These are phyloP conservation scores for Amanita jacksonii DNA, from an alignment of 768 basidiomycete genomes.

Conservation along the genomic window DNA sequence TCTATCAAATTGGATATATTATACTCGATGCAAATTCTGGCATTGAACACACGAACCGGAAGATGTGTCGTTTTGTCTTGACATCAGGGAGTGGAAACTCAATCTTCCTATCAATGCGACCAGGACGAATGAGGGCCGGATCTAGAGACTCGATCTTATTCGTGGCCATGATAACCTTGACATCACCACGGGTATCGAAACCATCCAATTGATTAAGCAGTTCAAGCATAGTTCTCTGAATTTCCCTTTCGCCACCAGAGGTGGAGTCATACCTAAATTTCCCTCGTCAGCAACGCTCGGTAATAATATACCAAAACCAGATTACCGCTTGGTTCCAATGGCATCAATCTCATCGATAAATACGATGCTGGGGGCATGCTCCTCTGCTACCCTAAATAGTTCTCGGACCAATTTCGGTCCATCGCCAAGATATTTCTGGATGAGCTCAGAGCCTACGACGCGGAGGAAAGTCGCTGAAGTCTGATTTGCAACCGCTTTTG, in stretches of 20 bases:
- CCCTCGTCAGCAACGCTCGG: constrained; percentile 5
- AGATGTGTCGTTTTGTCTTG: constrained; percentile 99
- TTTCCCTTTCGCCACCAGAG: constrained; percentile 97
- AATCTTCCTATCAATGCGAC: constrained; percentile 98
- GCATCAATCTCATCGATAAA: constrained; percentile 99
- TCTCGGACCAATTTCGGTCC: constrained; percentile 98
- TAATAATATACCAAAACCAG: constrained; percentile 4
- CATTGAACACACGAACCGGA: constrained; percentile 45
- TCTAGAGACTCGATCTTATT: constrained; percentile 97
- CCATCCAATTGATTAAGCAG: constrained; percentile 97
- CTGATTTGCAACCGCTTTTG: constrained; percentile 97
- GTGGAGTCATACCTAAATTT: constrained; percentile 85
- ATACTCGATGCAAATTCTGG: not conserved
- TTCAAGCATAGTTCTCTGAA: constrained; percentile 98
- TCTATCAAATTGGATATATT: constrained; percentile 25
- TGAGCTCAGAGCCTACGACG: constrained; percentile 94
- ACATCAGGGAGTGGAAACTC: constrained; percentile 96
- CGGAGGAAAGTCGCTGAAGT: constrained; percentile 97
- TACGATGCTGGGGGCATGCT: constrained; percentile 96
- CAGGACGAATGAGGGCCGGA: constrained; percentile 95
- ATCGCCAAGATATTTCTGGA: constrained; percentile 99
- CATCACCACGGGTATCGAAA: constrained; percentile 99
- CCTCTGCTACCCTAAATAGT: constrained; percentile 93
- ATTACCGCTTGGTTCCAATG: constrained; percentile 92
- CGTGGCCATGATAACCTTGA: constrained; percentile 99